A percentile compares a stretch with the other conserved stretches of the same genome.
These are phyloP conservation scores for Lobosporangium transversale DNA, from an alignment of 192 early-diverging fungal genomes.

Conservation along the genomic window DNA sequence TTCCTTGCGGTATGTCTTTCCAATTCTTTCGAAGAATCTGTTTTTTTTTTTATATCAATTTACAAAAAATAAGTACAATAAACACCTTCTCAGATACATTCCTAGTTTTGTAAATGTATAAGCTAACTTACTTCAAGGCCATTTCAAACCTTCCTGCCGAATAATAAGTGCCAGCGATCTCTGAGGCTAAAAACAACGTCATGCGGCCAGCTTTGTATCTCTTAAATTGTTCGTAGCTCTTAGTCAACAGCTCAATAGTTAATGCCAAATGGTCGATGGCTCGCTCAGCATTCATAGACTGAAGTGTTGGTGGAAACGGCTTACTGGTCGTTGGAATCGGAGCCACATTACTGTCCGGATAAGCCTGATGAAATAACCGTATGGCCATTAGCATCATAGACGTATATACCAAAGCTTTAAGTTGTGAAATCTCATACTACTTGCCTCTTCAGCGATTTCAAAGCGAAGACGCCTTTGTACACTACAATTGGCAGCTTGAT, in stretches of 20 bases:
- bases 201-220: slow-evolving; percentile 74
- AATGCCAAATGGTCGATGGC: slow-evolving; percentile 70
- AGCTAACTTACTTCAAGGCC: slow-evolving; percentile 69
- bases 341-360: slow-evolving; percentile 18
- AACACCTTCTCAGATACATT: too few species aligned
- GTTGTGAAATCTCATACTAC: too few species aligned
- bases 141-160: slow-evolving; percentile 82
- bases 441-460: slow-evolving; percentile 58
- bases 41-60: too few species aligned
- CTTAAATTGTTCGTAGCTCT: slow-evolving; percentile 93
- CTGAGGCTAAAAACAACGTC: slow-evolving; percentile 85
- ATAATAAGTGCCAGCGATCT: slow-evolving; percentile 88
- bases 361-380: slow-evolving; percentile 18
- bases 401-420: too few species aligned
- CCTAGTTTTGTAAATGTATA: too few species aligned
- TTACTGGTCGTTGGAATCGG: slow-evolving; percentile 21
- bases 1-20: slow-evolving; percentile 90
- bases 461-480: slow-evolving; percentile 74
- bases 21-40: slow-evolving; percentile 88
- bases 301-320: slow-evolving; percentile 54
- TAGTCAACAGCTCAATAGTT: slow-evolving; percentile 88
- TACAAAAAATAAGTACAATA: too few species aligned
- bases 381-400: too few species aligned
- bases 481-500: slow-evolving; percentile 76
- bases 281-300: slow-evolving; percentile 57